Conservation (phyloP, 2,329 filamentous ascomycete genomes). For the Aphanocladium album region DNA sequence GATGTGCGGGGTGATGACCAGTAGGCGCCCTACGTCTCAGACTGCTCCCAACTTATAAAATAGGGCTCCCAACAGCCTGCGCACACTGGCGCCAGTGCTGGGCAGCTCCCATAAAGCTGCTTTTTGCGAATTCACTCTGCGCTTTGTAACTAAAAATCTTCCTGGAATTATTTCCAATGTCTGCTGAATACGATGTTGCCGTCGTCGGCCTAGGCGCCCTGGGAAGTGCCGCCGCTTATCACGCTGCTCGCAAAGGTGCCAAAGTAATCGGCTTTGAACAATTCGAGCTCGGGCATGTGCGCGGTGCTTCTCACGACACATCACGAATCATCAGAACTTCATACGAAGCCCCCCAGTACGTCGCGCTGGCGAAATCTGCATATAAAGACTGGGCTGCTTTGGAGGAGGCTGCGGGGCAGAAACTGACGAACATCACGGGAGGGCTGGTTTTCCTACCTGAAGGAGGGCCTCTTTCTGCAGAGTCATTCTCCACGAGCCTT, state of each 20-base stretch:
- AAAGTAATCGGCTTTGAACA: constrained; percentile 22
- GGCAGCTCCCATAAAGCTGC: background rate
- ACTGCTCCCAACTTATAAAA: background rate
- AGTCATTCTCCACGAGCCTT: constrained; percentile 1
- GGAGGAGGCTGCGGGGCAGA: constrained; percentile 16
- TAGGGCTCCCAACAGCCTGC: background rate
- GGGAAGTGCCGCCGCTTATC: constrained; percentile 17
- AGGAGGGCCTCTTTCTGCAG: background rate
- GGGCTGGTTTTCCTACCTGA: constrained; percentile 21
- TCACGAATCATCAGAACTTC: constrained; percentile 22
- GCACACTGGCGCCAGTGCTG: background rate
- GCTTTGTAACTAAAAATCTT: background rate
- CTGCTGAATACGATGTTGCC: constrained; percentile 11
- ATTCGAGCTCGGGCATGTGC: constrained; percentile 21
- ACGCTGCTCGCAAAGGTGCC: constrained; percentile 19
- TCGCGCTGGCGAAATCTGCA: constrained; percentile 19
- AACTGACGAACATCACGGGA: constrained; percentile 20
- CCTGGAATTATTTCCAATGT: background rate
- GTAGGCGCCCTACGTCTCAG: background rate
- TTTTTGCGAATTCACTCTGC: background rate
- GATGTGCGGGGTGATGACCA: background rate
- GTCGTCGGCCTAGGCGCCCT: constrained; percentile 15
- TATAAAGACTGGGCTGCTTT: constrained; percentile 22
- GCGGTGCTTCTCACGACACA: constrained; percentile 22
- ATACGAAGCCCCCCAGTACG: constrained; percentile 20